Base-by-base conservation (phyloP, 1,284 basidiomycete genomes). In the Gymnopus androsaceus region DNA sequence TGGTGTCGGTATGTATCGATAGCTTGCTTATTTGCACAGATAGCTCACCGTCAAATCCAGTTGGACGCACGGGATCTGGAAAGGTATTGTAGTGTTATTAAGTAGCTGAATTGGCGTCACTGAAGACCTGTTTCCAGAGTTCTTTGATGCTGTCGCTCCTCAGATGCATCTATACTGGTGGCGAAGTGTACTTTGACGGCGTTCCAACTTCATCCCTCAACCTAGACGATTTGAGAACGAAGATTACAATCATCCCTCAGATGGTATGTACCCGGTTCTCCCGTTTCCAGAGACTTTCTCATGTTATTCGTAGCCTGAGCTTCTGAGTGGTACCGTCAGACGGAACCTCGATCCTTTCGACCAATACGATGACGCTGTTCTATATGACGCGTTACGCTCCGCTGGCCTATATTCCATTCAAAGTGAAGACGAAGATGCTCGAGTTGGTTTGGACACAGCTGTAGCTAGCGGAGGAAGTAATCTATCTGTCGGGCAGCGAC, bases 61-160 rank as follows among this genome's bases (percentile, higher is more conserved):
- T 82, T n/a, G 84, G 85, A 3, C 73, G 84, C 28, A 87, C 84
- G 0, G 85, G 85, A 7, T 81, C 78, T 58, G 84, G 84, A 42
- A 87, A 87, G 70, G 74, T 74, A 47, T 21, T 19, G 23, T 11
- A 2, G 7, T 21, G 31, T 38, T 7, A 3, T n/a, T n/a, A n/a
- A n/a, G n/a, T n/a, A 28, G 21, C 21, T 27, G n/a, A 45, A 28
- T 11, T 14, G n/a, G 42, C 17, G 25, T n/a, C 42, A 41, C 40
- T 40, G 11, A 49, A 30, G 15, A 38, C 45, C 55, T 42, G 64
- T 25, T 28, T 25, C 25, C 33, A 75, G 65, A 69, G 63, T 23
- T 53, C 72, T 59, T 42, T 79, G 70, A 55, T 69, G 59, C 42
- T 75, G 68, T 50, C 65, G 37, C 58, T 80, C 70, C 61, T 78